Evolutionary conservation across 2,329 filamentous ascomycete species (phyloP).

Genomic region (Beauveria sp.): DNA sequence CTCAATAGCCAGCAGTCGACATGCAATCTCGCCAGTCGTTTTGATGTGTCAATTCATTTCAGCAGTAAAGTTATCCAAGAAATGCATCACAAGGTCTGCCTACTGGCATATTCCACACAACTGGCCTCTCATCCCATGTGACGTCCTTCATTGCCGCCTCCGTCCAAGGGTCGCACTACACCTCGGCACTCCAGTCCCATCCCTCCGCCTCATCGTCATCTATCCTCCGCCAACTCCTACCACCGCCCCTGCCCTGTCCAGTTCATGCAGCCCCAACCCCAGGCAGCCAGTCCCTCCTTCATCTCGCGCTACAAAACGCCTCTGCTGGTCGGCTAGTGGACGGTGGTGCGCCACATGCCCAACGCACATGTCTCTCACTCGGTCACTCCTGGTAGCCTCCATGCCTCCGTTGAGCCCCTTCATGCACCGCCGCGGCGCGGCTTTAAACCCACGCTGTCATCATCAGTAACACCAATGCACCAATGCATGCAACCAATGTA

Average conservation of each 20-base stretch:
- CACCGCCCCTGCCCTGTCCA: neutral
- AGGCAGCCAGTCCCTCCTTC: neutral
- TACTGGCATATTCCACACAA: neutral
- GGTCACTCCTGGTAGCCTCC: neutral
- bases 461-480: neutral
- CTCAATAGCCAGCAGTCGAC: too few species aligned
- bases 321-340: neutral
- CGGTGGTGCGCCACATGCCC: neutral
- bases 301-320: neutral
- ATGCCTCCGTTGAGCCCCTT: neutral
- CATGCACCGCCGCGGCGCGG: neutral
- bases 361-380: neutral
- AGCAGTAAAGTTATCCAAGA: neutral
- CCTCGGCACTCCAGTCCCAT: neutral
- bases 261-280: slow-evolving; percentile 1
- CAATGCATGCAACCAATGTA: neutral
- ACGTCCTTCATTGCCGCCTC: neutral
- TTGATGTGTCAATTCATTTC: neutral
- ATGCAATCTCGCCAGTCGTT: too few species aligned
- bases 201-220: neutral
- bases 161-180: neutral
- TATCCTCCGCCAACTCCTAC: neutral
- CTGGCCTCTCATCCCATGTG: neutral
- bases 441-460: neutral
- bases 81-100: neutral